phyloP scores from a whole-genome alignment of 2,329 filamentous ascomycete species.

The Rosellinia necatrix region DNA sequence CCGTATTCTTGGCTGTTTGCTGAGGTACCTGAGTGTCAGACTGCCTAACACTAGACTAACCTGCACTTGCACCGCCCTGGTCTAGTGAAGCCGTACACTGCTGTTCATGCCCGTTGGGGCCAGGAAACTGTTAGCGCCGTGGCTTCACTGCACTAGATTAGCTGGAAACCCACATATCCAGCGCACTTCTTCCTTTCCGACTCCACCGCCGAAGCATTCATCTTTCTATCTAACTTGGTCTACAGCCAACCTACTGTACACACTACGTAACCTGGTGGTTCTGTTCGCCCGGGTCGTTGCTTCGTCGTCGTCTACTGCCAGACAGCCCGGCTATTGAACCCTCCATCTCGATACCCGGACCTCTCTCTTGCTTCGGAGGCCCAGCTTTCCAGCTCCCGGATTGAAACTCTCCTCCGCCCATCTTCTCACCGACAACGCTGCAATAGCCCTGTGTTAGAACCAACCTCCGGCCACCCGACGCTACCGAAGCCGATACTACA shows the following conservation, averaged over 20 bases:
- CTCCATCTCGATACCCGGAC: background rate
- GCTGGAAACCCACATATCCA: conserved; percentile 20
- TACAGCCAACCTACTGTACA: conserved; percentile 3
- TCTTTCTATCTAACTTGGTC: too few relatives aligned
- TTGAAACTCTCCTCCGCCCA: conserved; percentile 9
- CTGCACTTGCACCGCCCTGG: conserved; percentile 3
- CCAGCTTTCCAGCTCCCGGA: background rate
- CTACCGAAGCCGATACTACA: conserved; percentile 14
- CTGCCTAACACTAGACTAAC: background rate
- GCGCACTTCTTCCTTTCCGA: conserved; percentile 20
- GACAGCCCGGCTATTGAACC: conserved; percentile 7
- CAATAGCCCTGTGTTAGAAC: background rate
- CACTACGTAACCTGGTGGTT: background rate
- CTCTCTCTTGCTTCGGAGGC: background rate
- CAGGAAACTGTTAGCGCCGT: conserved; percentile 25
- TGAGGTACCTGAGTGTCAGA: background rate
- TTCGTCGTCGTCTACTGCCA: background rate
- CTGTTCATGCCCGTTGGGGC: conserved; percentile 11
- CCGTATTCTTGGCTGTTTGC: background rate
- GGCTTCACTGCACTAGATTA: conserved; percentile 23
- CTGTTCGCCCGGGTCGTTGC: background rate
- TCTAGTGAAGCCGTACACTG: conserved; percentile 3
- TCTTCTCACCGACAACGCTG: conserved; percentile 12
- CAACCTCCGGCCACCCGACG: conserved; percentile 4
- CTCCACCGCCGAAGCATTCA: conserved; percentile 12